Conservation (phyloP, 1,139 yeast genomes). For the Casaregolazyma suthepensis region DNA sequence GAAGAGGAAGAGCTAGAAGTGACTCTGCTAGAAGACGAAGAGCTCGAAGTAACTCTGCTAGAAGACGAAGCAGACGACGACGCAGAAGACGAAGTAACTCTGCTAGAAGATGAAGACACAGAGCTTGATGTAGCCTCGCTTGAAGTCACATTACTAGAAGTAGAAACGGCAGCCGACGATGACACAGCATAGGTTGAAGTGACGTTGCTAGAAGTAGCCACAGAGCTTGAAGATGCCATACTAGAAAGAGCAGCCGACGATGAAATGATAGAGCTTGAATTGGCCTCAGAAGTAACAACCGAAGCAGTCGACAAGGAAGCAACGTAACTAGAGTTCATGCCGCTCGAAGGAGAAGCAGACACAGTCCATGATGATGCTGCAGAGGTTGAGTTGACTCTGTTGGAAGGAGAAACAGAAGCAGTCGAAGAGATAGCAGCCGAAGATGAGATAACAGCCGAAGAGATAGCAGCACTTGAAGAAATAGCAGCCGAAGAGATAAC, state of each 20-base stretch:
- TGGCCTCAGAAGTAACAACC: not conserved
- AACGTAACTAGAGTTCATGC: not conserved
- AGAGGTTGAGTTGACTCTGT: not conserved
- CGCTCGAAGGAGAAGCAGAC: not conserved
- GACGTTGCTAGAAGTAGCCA: not conserved
- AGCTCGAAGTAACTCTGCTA: slow-evolving; percentile 7
- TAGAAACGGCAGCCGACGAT: slow-evolving; percentile 3
- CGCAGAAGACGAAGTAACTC: not conserved
- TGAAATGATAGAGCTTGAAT: slow-evolving; percentile 5
- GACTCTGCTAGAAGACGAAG: slow-evolving; percentile 15
- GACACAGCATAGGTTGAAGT: no score
- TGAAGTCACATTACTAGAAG: not conserved
- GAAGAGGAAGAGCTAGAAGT: not conserved
- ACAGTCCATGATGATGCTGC: not conserved
- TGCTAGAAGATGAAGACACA: not conserved
- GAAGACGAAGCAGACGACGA: not conserved
- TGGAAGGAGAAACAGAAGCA: not conserved
- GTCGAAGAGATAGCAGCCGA: slow-evolving; percentile 9
- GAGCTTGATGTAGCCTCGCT: not conserved
- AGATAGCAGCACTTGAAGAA: slow-evolving; percentile 2
- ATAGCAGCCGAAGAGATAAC: not conserved
- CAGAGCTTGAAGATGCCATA: slow-evolving; percentile 10
- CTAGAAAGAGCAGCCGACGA: slow-evolving; percentile 15
- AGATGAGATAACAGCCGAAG: slow-evolving; percentile 7
- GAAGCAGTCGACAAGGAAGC: not conserved